phyloP scores from a whole-genome alignment of 768 basidiomycete species.

The Termitomyces sp. region DNA sequence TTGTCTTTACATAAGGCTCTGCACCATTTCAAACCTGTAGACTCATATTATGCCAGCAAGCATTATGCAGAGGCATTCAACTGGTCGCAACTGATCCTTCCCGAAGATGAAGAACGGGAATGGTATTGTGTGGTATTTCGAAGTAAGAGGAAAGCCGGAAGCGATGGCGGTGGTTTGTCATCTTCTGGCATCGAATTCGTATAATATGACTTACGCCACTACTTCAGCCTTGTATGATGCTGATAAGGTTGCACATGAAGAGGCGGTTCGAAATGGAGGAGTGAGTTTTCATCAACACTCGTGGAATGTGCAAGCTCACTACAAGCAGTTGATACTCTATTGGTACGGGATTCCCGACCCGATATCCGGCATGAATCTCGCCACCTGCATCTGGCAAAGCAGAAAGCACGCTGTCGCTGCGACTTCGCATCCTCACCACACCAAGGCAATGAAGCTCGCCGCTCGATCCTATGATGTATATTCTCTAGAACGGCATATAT shows the following conservation, averaged over 20 bases:
- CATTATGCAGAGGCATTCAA: conserved; percentile 83
- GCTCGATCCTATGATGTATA: conserved; percentile 74
- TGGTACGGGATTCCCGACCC: conserved; percentile 89
- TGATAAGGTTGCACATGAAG: conserved; percentile 85
- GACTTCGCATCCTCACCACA: conserved; percentile 73
- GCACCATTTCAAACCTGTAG: conserved; percentile 64
- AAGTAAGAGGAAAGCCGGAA: conserved; percentile 65
- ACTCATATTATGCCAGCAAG: conserved; percentile 50
- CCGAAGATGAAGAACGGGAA: conserved; percentile 67
- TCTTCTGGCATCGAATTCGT: background rate
- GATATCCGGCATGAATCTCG: conserved; percentile 77
- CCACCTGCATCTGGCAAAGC: conserved; percentile 95
- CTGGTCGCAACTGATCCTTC: conserved; percentile 69
- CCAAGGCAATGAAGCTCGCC: conserved; percentile 78
- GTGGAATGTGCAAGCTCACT: conserved; percentile 2
- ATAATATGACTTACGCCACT: conserved; percentile 3
- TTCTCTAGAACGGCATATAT: conserved; percentile 65
- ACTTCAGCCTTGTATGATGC: conserved; percentile 73
- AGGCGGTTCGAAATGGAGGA: conserved; percentile 84
- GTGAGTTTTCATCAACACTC: conserved; percentile 35
- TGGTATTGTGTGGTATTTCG: conserved; percentile 95
- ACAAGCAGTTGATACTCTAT: conserved; percentile 69
- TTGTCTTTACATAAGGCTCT: conserved; percentile 82
- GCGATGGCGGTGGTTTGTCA: conserved; percentile 57
- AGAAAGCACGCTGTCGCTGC: conserved; percentile 80